Evolutionary conservation across 768 basidiomycete genomes (phyloP), one percentile per base, ranked within the genome.

Genomic region (Leccinum subgranulosum): DNA sequence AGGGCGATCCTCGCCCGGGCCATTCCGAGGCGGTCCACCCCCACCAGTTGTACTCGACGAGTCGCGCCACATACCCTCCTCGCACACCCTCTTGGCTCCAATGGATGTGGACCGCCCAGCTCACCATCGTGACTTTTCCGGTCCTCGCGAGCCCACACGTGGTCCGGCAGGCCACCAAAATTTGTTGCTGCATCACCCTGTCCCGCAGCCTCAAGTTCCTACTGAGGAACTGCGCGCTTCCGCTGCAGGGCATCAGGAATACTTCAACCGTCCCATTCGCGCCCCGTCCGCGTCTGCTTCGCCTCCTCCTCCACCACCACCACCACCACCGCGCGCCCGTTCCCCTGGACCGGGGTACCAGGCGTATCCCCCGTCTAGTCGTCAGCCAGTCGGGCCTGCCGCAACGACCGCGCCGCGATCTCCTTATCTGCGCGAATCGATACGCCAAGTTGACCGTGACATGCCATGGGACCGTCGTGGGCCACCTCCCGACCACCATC

Each of bases 21-120:
- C 91, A 12, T 93, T 92, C 77, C 76, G 91, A 60, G 90, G 90
- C 33, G 88, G 90, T 2, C 87, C 89, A 3, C 91, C 90, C 0
- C 90, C 91, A 6, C 90, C 91, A 11, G 86, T 92, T 41, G 80
- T 89, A 52, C 73, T 92, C 9, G 90, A 92, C 59, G 91, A 92
- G 64, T 77, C 77, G 8, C 81, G 87, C n/a, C 88, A 89, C 54
- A 68, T 77, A 0, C 81, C 82, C 9, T 81, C 84, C 4, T 41
- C 39, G 9, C 88, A 89, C 59, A 83, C 87, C 0, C 86, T 82
- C 2, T 77, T 93, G 23, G 90, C 90, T 6, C 90, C 90, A 0
- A 93, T 93, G 90, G 81, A 76, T 12, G 79, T 88, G 8, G 86
- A 88, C 53, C 78, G 84, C 6, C 82, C 82, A 27, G 64, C 68